Evolutionary conservation across 2,329 filamentous ascomycete genomes (phyloP).

Genomic region (Geoglossum cookeanum): DNA sequence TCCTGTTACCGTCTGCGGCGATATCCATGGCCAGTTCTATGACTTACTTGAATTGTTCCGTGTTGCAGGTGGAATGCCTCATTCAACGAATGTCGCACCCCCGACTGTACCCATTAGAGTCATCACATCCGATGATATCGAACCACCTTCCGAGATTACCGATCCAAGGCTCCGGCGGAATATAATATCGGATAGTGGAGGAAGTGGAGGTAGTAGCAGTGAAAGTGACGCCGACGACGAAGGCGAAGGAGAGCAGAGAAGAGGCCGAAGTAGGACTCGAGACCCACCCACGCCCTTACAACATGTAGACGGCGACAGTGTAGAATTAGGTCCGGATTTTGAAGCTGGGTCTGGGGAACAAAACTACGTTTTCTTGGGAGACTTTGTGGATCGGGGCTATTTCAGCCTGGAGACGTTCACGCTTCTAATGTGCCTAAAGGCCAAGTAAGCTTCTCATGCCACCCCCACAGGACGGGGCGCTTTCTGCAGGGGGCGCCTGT

Average conservation of each 20-base stretch:
- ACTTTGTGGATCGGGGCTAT: constrained; percentile 58
- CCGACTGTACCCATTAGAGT: constrained; percentile 51
- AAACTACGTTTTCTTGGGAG: constrained; percentile 54
- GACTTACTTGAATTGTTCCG: constrained; percentile 93
- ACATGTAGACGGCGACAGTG: constrained; percentile 11
- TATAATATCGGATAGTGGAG: constrained; percentile 37
- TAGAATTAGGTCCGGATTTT: too few species aligned
- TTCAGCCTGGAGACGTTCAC: constrained; percentile 59
- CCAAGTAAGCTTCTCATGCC: constrained; percentile 31
- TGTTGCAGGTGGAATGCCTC: constrained; percentile 91
- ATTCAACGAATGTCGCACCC: constrained; percentile 50
- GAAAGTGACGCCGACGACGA: constrained; percentile 21
- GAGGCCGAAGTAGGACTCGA: constrained; percentile 21
- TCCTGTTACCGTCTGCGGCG: constrained; percentile 90
- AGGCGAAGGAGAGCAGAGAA: constrained; percentile 19
- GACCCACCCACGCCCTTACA: not conserved
- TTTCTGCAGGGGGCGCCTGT: not conserved
- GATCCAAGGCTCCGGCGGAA: constrained; percentile 76
- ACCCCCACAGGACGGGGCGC: not conserved
- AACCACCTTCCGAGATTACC: constrained; percentile 75
- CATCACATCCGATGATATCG: constrained; percentile 80
- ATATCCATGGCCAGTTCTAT: constrained; percentile 98
- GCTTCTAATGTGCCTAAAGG: constrained; percentile 51
- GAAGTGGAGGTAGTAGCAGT: constrained; percentile 16
- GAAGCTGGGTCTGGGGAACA: constrained; percentile 35